These are phyloP conservation scores for Aspergillus alliaceus DNA, from an alignment of 2,329 filamentous ascomycete genomes.

Conservation along the genomic window DNA sequence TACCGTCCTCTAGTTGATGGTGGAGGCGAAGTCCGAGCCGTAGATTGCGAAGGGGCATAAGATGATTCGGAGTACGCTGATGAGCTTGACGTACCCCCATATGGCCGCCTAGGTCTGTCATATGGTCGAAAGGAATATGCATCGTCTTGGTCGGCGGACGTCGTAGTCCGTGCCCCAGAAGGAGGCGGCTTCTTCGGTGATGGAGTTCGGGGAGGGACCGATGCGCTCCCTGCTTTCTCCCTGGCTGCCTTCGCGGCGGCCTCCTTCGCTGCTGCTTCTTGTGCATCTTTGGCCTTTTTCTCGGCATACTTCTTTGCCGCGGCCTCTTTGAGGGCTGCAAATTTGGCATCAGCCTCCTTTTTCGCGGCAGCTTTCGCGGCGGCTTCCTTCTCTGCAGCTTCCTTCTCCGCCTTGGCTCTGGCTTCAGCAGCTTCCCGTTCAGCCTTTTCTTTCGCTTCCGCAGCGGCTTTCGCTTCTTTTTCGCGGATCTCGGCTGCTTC, in stretches of 20 bases:
- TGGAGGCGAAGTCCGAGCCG: conserved; percentile 78
- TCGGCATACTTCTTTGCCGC: conserved; percentile 40
- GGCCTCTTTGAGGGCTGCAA: conserved; percentile 40
- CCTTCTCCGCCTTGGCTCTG: conserved; percentile 35
- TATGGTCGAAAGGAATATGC: conserved; percentile 75
- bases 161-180: conserved; percentile 25
- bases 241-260: conserved; percentile 27
- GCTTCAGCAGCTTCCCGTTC: conserved; percentile 31
- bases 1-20: conserved; percentile 77
- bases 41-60: conserved; percentile 81
- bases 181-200: conserved; percentile 42
- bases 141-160: conserved; percentile 57
- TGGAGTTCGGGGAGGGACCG: conserved; percentile 33
- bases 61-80: conserved; percentile 80
- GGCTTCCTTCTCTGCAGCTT: conserved; percentile 68
- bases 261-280: conserved; percentile 27
- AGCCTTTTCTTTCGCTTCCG: conserved; percentile 22
- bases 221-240: conserved; percentile 28
- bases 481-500: conserved; percentile 31
- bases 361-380: conserved; percentile 37
- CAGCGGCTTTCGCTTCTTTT: conserved; percentile 22
- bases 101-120: conserved; percentile 64
- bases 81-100: conserved; percentile 63
- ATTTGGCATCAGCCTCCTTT: conserved; percentile 39
- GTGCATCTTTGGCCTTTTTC: conserved; percentile 37